Evolutionary conservation across 2,329 filamentous ascomycete genomes (phyloP), one percentile per base, ranked within the genome.

Genomic region (Paraphoma chrysanthemicola): DNA sequence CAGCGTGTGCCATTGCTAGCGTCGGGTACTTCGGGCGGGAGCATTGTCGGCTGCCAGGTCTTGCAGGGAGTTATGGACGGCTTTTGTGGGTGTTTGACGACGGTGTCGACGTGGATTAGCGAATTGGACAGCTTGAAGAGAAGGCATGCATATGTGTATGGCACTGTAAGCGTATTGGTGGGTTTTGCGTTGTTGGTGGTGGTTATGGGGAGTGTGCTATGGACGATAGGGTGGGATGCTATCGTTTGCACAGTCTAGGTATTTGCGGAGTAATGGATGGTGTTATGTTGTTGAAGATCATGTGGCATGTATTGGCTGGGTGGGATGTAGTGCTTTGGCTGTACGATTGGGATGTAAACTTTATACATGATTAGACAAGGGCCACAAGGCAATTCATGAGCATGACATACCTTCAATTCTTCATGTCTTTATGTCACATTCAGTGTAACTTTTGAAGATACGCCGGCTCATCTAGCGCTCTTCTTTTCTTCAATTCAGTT

Each of bases 151-250:
- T 96, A 94, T 78, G 59, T 86, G 0, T 95, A 95, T 68, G 90
- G 87, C 0, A 60, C 71, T 0, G 73, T 76, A 17, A 94, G 90
- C 67, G 83, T 93, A 2, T 70, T 80, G 0, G 80, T 80, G 0
- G 86, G 84, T 2, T 69, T 92, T 54, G 81, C 80, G 10, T 63
- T 89, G 10, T 75, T 91, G 81, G 82, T 93, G 23, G 80, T 86
- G 0, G 83, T 93, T 16, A 91, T 94, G 88, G 92, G 92, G 0
- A 88, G 88, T 56, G 77, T 94, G 69, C 79, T 84, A 57, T 96
- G 91, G 92, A 88, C 82, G 18, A 68, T 80, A 6, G 81, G 80
- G 1, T 82, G 73, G 72, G 59, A 54, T 9, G 53, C 57, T 16
- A 64, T 73, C 23, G 70, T 67, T 28, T 82, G 80, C 65, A 61